These are phyloP conservation scores for Elsinoe batatas DNA, from an alignment of 2,329 filamentous ascomycete species.

Conservation along the genomic window DNA sequence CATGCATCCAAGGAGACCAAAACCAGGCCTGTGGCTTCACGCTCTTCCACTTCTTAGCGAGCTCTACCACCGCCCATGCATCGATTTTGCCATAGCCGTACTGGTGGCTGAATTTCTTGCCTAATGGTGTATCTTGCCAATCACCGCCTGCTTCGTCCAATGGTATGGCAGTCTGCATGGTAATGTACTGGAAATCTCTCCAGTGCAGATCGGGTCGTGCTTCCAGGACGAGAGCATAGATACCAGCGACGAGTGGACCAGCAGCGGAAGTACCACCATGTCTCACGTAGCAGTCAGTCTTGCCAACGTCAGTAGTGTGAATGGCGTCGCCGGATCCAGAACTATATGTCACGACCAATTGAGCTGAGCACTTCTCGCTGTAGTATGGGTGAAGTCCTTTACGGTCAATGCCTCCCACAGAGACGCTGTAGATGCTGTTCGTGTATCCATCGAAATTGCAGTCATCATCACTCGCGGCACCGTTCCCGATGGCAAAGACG, in stretches of 20 bases:
- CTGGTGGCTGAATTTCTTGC: constrained; percentile 83
- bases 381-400: constrained; percentile 88
- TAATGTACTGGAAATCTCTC: constrained; percentile 90
- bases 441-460: constrained; percentile 99
- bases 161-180: constrained; percentile 72
- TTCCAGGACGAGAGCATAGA: constrained; percentile 79
- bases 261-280: constrained; percentile 95
- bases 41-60: constrained; percentile 71
- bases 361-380: constrained; percentile 90
- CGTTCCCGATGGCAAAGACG: constrained; percentile 94
- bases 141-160: constrained; percentile 63
- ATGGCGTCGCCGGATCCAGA: constrained; percentile 83
- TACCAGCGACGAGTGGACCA: constrained; percentile 82
- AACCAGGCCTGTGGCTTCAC: constrained; percentile 96
- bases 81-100: constrained; percentile 96
- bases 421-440: constrained; percentile 98
- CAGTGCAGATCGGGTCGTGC: constrained; percentile 79
- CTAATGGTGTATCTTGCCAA: constrained; percentile 73
- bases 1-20: constrained; percentile 86
- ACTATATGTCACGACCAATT: constrained; percentile 92
- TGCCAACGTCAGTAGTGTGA: constrained; percentile 89
- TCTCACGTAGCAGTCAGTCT: constrained; percentile 62
- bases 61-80: constrained; percentile 72
- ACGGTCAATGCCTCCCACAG: constrained; percentile 83
- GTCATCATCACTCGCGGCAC: constrained; percentile 77